Conservation (phyloP, 2,329 filamentous ascomycete species). For the Ceratocystis diversiconidia region DNA sequence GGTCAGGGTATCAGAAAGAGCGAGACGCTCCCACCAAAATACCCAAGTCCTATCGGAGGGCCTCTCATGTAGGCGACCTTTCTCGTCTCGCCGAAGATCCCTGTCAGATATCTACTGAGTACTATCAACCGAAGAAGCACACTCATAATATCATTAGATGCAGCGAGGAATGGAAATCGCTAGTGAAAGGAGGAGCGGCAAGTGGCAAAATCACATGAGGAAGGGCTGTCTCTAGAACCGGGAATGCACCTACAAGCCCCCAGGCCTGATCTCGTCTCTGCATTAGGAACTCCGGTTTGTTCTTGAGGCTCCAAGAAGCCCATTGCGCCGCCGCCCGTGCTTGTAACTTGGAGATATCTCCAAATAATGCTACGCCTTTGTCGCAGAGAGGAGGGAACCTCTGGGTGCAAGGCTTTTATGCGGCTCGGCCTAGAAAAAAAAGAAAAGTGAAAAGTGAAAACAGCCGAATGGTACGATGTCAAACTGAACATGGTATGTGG, state of each 20-base stretch:
- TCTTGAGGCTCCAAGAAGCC: background rate
- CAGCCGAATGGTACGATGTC: background rate
- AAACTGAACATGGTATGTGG: background rate
- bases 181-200: background rate
- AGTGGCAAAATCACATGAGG: background rate
- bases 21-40: background rate
- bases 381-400: background rate
- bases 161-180: background rate
- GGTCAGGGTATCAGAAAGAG: background rate
- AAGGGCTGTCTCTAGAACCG: background rate
- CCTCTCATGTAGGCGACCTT: background rate
- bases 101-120: background rate
- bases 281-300: background rate
- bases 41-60: background rate
- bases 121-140: background rate
- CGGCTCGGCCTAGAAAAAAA: background rate
- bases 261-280: background rate
- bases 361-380: background rate
- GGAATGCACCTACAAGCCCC: background rate
- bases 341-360: background rate
- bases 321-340: constrained; percentile 1
- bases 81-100: background rate
- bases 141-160: background rate
- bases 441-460: background rate
- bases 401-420: background rate